phyloP scores from a whole-genome alignment of 1,284 basidiomycete genomes.

The Phlebopus sp. region DNA sequence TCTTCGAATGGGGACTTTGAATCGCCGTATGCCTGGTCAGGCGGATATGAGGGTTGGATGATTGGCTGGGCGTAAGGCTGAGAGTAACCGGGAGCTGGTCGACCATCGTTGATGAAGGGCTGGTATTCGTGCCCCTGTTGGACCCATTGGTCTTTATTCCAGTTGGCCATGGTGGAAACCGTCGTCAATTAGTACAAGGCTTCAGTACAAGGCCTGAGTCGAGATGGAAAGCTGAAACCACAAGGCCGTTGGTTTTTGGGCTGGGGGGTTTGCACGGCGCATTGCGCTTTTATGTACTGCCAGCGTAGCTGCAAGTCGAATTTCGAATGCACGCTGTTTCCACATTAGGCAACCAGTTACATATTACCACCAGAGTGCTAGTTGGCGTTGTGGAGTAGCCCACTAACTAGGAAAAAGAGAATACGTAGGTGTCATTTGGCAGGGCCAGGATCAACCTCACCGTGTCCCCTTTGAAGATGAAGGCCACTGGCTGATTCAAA shows the following conservation, averaged over 20 bases:
- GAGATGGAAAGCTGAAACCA: neutral
- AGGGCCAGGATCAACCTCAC: no score
- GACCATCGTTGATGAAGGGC: conserved; percentile 8
- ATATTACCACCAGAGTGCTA: no score
- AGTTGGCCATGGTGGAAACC: conserved; percentile 16
- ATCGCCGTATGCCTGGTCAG: conserved; percentile 31
- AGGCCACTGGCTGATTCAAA: no score
- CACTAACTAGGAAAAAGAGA: no score
- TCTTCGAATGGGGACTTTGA: conserved; percentile 58
- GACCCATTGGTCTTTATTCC: conserved; percentile 25
- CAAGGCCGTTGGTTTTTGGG: neutral
- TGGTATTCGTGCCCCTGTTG: conserved; percentile 18
- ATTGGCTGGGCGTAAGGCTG: conserved; percentile 17
- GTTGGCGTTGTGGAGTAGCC: no score
- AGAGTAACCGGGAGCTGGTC: conserved; percentile 26
- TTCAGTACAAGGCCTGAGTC: neutral
- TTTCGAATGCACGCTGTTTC: neutral
- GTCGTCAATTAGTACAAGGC: neutral
- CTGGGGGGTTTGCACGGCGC: neutral
- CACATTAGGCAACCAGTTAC: no score
- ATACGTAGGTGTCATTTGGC: no score
- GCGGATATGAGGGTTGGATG: conserved; percentile 29
- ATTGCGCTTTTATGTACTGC: no score
- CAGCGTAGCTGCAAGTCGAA: neutral
- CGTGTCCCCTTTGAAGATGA: no score